phyloP scores from a whole-genome alignment of 2,329 filamentous ascomycete species.

The Hypoxylon sp. region DNA sequence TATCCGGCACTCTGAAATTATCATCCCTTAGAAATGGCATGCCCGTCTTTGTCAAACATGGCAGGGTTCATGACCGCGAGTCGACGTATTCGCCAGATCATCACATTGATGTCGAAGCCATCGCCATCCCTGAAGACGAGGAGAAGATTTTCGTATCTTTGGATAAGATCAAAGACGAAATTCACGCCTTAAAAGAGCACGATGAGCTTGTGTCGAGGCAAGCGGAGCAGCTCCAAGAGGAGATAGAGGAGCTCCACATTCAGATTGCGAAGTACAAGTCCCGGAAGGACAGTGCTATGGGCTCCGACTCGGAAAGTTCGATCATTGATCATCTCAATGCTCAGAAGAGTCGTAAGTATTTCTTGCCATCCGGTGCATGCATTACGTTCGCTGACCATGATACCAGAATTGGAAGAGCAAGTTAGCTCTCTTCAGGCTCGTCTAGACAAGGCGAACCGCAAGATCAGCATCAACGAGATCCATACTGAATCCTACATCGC shows the following conservation, averaged over 20 bases:
- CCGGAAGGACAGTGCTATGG: slow-evolving; percentile 59
- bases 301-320: slow-evolving; percentile 59
- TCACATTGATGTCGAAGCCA: slow-evolving; percentile 64
- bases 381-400: slow-evolving; percentile 25
- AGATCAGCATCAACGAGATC: slow-evolving; percentile 71
- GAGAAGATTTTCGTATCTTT: slow-evolving; percentile 70
- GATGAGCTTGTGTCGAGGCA: slow-evolving; percentile 68
- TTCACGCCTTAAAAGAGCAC: slow-evolving; percentile 67
- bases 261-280: slow-evolving; percentile 60
- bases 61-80: slow-evolving; percentile 61
- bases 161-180: slow-evolving; percentile 72
- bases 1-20: slow-evolving; percentile 66
- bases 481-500: slow-evolving; percentile 71
- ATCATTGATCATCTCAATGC: slow-evolving; percentile 59
- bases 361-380: not conserved
- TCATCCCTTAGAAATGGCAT: slow-evolving; percentile 66
- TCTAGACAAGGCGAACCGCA: slow-evolving; percentile 72
- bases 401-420: slow-evolving; percentile 68
- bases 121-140: slow-evolving; percentile 66
- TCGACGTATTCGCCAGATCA: slow-evolving; percentile 53
- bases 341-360: slow-evolving; percentile 69
- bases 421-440: slow-evolving; percentile 71
- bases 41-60: slow-evolving; percentile 68
- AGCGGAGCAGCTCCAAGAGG: slow-evolving; percentile 64
- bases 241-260: slow-evolving; percentile 63